These are phyloP conservation scores for Calocera viscosa DNA, from an alignment of 768 basidiomycete genomes.

Conservation along the genomic window DNA sequence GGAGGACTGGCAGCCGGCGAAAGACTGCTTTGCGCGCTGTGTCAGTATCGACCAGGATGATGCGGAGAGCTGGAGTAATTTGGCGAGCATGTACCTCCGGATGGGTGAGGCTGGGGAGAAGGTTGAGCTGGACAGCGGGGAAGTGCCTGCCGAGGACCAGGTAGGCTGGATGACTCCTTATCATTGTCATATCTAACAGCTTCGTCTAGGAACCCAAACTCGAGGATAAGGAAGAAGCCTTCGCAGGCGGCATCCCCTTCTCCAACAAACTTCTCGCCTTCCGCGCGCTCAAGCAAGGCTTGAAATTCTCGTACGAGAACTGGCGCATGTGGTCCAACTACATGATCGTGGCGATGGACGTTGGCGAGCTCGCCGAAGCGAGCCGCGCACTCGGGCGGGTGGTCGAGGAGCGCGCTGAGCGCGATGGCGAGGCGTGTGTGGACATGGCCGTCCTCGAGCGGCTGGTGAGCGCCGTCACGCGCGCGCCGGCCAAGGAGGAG, in stretches of 20 bases:
- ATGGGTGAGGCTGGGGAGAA: slow-evolving; percentile 40
- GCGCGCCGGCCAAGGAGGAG: slow-evolving; percentile 28
- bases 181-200: not conserved
- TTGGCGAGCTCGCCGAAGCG: slow-evolving; percentile 83
- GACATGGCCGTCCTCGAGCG: slow-evolving; percentile 83
- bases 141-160: slow-evolving; percentile 14
- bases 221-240: slow-evolving; percentile 13
- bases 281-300: slow-evolving; percentile 80
- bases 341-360: slow-evolving; percentile 84
- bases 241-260: slow-evolving; percentile 24
- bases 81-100: slow-evolving; percentile 87
- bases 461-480: slow-evolving; percentile 75
- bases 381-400: slow-evolving; percentile 71
- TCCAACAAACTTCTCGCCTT: slow-evolving; percentile 74
- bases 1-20: slow-evolving; percentile 75
- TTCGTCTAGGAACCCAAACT: slow-evolving; percentile 7
- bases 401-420: slow-evolving; percentile 56
- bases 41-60: slow-evolving; percentile 92
- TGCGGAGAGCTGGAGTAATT: slow-evolving; percentile 95
- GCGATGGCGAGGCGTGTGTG: slow-evolving; percentile 41
- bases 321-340: slow-evolving; percentile 99
- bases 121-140: slow-evolving; percentile 23
- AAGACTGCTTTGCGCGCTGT: slow-evolving; percentile 71
- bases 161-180: not conserved
- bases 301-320: slow-evolving; percentile 72